Conservation (phyloP, 768 basidiomycete species). For the Exsudoporus frostii region DNA sequence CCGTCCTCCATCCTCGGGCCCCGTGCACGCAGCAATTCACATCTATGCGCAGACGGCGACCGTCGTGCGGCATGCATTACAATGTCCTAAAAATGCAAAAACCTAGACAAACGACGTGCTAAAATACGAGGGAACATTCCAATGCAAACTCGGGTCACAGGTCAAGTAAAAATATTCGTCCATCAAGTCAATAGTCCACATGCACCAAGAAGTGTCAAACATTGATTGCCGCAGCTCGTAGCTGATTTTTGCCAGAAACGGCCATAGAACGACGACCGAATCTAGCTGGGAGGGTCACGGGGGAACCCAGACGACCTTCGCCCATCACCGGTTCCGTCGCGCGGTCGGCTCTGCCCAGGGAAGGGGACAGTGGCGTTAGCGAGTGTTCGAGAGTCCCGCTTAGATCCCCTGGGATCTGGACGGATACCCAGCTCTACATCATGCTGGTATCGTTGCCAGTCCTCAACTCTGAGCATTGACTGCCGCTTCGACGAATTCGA, state of each 20-base stretch:
- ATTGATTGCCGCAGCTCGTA: background rate
- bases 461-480: conserved; percentile 79
- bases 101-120: background rate
- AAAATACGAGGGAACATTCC: conserved; percentile 20
- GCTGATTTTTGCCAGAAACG: background rate
- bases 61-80: conserved; percentile 20
- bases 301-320: conserved; percentile 31
- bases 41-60: background rate
- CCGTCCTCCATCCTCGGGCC: background rate
- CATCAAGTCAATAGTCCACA: conserved; percentile 16
- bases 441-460: conserved; percentile 77
- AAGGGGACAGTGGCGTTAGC: conserved; percentile 30
- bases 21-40: background rate
- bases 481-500: conserved; percentile 55
- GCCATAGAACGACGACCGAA: background rate
- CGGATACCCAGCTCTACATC: conserved; percentile 37
- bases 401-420: conserved; percentile 18
- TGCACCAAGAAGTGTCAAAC: conserved; percentile 12
- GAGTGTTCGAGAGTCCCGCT: conserved; percentile 23
- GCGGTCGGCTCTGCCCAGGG: conserved; percentile 27
- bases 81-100: conserved; percentile 14
- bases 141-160: conserved; percentile 13
- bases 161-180: conserved; percentile 17
- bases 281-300: conserved; percentile 42
- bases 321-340: conserved; percentile 23